A percentile compares a stretch with the other conserved stretches of the same genome.
These are phyloP conservation scores for Russula vinacea DNA, from an alignment of 768 basidiomycete genomes.

Conservation along the genomic window DNA sequence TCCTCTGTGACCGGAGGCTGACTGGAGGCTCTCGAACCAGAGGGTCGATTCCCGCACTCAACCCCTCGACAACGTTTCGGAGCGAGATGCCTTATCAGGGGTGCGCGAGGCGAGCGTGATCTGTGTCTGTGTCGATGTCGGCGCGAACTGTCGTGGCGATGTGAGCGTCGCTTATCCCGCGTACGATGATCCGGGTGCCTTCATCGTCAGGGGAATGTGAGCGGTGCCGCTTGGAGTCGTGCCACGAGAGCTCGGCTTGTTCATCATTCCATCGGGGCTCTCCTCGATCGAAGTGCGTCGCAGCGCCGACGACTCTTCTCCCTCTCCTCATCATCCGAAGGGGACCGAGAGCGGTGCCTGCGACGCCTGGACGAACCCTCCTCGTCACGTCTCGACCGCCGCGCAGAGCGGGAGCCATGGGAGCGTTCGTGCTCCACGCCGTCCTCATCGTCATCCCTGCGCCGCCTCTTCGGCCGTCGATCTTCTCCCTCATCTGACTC, in stretches of 20 bases:
- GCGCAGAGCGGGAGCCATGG: slow-evolving; percentile 37
- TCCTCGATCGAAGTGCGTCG: slow-evolving; percentile 16
- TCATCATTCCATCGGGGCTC: not conserved
- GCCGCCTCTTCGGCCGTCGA: slow-evolving; percentile 39
- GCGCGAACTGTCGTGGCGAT: slow-evolving; percentile 4
- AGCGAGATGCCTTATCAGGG: slow-evolving; percentile 29
- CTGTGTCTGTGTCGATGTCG: slow-evolving; percentile 5
- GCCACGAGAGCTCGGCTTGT: slow-evolving; percentile 1
- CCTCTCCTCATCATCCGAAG: slow-evolving; percentile 25
- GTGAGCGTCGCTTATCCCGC: slow-evolving; percentile 13
- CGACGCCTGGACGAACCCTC: slow-evolving; percentile 31
- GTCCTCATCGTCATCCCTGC: slow-evolving; percentile 43
- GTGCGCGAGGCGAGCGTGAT: slow-evolving; percentile 34
- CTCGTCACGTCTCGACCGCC: slow-evolving; percentile 28
- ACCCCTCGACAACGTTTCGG: slow-evolving; percentile 30
- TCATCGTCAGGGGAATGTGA: slow-evolving; percentile 21
- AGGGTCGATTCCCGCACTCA: slow-evolving; percentile 6
- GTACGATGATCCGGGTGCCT: slow-evolving; percentile 1
- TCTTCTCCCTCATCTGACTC: slow-evolving; percentile 39
- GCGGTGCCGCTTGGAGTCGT: slow-evolving; percentile 16
- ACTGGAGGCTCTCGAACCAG: slow-evolving; percentile 14
- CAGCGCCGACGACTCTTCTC: not conserved
- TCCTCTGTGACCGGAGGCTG: slow-evolving; percentile 30
- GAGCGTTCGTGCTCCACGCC: slow-evolving; percentile 33
- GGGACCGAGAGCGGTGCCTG: slow-evolving; percentile 32